Percentiles rank a stretch among this genome's conserved stretches.
These are phyloP conservation scores for Neonectria coccinea DNA, from an alignment of 2,329 filamentous ascomycete genomes.

Conservation along the genomic window DNA sequence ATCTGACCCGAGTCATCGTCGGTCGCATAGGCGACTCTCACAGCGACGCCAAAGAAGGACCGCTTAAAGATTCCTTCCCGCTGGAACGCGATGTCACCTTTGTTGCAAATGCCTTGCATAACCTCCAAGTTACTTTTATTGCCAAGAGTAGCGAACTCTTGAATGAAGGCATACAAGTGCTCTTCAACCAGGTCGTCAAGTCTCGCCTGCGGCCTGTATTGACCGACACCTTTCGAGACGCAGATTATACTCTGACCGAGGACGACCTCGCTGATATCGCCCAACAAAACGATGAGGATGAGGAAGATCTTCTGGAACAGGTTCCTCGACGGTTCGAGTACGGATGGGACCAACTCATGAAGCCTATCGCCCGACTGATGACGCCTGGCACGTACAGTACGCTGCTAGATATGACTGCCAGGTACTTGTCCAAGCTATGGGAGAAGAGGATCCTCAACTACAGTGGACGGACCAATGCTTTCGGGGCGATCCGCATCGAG, in stretches of 20 bases:
- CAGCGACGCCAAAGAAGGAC: slow-evolving; percentile 52
- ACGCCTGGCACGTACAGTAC: slow-evolving; percentile 80
- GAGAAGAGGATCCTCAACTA: slow-evolving; percentile 90
- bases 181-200: slow-evolving; percentile 90
- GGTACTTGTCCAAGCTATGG: slow-evolving; percentile 80
- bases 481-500: slow-evolving; percentile 86
- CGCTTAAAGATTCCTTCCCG: slow-evolving; percentile 77
- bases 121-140: slow-evolving; percentile 78
- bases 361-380: slow-evolving; percentile 85
- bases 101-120: slow-evolving; percentile 75
- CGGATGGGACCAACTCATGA: slow-evolving; percentile 87
- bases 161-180: slow-evolving; percentile 83
- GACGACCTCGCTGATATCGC: slow-evolving; percentile 70
- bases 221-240: slow-evolving; percentile 89
- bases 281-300: slow-evolving; percentile 64
- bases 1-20: slow-evolving; percentile 86
- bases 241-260: slow-evolving; percentile 81
- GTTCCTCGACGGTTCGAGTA: slow-evolving; percentile 85
- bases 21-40: slow-evolving; percentile 67
- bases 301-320: slow-evolving; percentile 69
- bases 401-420: slow-evolving; percentile 79
- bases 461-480: slow-evolving; percentile 80
- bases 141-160: slow-evolving; percentile 85
- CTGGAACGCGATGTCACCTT: slow-evolving; percentile 80
- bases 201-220: slow-evolving; percentile 86